Evolutionary conservation across 2,329 filamentous ascomycete genomes (phyloP), one percentile per base, ranked within the genome.

Genomic region (Epichloe brachyelytri): DNA sequence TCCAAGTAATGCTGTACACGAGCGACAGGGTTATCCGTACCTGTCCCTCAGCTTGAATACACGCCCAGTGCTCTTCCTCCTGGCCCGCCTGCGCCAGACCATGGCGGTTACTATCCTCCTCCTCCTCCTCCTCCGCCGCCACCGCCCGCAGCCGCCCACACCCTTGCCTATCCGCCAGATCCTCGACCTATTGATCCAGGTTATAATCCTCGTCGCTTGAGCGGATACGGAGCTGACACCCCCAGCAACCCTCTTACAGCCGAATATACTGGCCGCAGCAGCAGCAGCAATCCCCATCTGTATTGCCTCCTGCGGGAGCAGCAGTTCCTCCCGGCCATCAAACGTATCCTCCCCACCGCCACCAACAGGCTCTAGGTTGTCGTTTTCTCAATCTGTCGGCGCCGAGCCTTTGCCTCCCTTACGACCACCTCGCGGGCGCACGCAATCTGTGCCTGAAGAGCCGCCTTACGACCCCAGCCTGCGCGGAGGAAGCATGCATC

Each of bases 371-470:
- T 55, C 65, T 3, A 61, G 67, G 26, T 63, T 66, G 14, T 64
- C 67, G 1, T 69, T 68, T 50, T 64, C 65, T 34, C 65, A 66
- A 33, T 61, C 63, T 36, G 60, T 58, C 14, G 66, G 57, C 51
- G 59, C 65, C 11, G 66, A 69, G 39, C 66, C 66, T 22, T 57
- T 70, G 20, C 68, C 68, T 4, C 67, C 68, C 6, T 58, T 70
- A 38, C 61, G 68, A 39, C 68, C 68, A n/a, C 61, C 68, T 14
- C 61, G 68, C 39, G 58, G 60, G 34, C 65, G 65, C 19, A 62
- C 60, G 41, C 65, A 64, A 33, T 63, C 66, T 36, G 49, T 67
- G 5, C 62, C 62, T 10, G 66, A 69, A 14, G 66, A 67, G 20
- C 51, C 56, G 10, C 54, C 64, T 46, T 55, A 65, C 43, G 67